phyloP scores from a whole-genome alignment of 257 asterid species.

The Petunia axillaris region DNA sequence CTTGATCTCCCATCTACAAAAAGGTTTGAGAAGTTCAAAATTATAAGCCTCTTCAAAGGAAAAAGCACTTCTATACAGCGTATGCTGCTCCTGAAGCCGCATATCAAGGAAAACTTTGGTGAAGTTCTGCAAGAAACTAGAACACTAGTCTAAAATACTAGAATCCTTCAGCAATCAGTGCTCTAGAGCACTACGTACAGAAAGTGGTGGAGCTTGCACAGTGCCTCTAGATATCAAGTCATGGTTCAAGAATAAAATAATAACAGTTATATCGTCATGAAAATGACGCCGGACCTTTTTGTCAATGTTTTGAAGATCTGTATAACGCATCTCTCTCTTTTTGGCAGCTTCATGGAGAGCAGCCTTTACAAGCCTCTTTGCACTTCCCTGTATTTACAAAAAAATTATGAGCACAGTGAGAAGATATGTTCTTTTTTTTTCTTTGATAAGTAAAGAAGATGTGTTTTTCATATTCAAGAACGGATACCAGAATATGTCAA shows the following conservation, averaged over 20 bases:
- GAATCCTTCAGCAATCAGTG: conserved; percentile 29
- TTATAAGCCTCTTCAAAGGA: conserved; percentile 25
- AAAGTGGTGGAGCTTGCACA: conserved; percentile 38
- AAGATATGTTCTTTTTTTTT: too few relatives aligned
- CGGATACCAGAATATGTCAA: neutral
- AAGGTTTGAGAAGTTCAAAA: conserved; percentile 20
- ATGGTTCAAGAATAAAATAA: conserved; percentile 42
- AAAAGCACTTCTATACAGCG: conserved; percentile 3
- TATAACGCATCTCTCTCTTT: conserved; percentile 45
- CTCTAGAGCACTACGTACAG: conserved; percentile 39
- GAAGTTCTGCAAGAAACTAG: neutral
- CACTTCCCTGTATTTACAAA: conserved; percentile 39
- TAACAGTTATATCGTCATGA: conserved; percentile 46
- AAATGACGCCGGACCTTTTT: conserved; percentile 47
- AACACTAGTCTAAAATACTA: neutral
- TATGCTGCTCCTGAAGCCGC: conserved; percentile 16
- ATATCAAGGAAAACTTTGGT: conserved; percentile 10
- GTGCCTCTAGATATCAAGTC: conserved; percentile 39
- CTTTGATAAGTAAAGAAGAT: neutral
- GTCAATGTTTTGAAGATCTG: conserved; percentile 41
- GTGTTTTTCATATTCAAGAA: conserved; percentile 8
- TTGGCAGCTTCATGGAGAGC: conserved; percentile 50
- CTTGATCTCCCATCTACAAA: conserved; percentile 19
- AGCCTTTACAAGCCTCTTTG: conserved; percentile 46
- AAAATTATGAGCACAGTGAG: conserved; percentile 2